Conservation (phyloP, 2,329 filamentous ascomycete genomes). For the Cytospora leucostoma region DNA sequence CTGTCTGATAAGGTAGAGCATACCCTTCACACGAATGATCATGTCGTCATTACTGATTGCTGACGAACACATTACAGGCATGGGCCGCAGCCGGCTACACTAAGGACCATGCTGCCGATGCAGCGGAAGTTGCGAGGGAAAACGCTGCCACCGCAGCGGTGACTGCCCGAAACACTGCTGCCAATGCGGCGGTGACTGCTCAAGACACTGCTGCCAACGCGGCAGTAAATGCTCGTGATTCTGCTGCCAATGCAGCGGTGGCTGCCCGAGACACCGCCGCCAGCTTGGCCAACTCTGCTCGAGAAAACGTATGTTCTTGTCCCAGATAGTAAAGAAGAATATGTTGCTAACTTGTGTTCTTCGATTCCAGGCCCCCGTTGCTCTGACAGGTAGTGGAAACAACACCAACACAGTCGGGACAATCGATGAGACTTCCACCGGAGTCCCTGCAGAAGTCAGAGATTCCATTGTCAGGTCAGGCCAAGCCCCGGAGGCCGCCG, state of each 20-base stretch:
- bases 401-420: not conserved
- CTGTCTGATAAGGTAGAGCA: not conserved
- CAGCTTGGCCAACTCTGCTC: not conserved
- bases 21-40: too few species aligned
- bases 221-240: not conserved
- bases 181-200: not conserved
- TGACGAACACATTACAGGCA: not conserved
- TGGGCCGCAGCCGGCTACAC: constrained; percentile 8
- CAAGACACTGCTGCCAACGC: not conserved
- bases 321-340: too few species aligned
- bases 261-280: too few species aligned
- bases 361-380: not conserved
- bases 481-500: constrained; percentile 68
- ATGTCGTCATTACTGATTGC: not conserved
- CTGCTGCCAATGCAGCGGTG: too few species aligned
- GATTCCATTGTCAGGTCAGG: constrained; percentile 60
- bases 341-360: not conserved
- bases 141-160: too few species aligned
- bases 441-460: constrained; percentile 58
- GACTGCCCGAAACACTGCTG: too few species aligned
- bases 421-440: constrained; percentile 40
- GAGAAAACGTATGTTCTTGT: constrained; percentile 11
- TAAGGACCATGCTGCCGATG: not conserved
- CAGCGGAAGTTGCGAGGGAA: not conserved
- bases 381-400: not conserved